These are phyloP conservation scores for Backusella tarrabulga DNA, from an alignment of 192 early-diverging fungal species.

Conservation along the genomic window DNA sequence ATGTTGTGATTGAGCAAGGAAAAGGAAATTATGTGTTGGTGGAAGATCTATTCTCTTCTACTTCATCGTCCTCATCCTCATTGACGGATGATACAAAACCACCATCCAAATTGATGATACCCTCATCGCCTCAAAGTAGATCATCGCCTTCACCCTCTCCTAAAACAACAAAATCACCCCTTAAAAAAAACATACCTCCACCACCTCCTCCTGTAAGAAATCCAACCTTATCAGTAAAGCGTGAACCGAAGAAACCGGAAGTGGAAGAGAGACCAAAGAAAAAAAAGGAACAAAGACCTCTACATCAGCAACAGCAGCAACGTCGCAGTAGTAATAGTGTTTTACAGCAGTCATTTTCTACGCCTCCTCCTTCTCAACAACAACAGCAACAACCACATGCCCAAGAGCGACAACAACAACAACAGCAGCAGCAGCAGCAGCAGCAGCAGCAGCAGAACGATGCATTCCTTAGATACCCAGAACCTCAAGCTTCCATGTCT, in stretches of 20 bases:
- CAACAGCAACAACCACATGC: not conserved
- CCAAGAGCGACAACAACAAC: not conserved
- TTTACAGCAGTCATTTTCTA: slow-evolving; percentile 6
- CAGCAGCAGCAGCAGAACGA: not conserved
- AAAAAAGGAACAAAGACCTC: not conserved
- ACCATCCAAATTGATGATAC: not conserved
- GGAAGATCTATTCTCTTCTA: slow-evolving; percentile 1
- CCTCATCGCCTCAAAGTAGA: not conserved
- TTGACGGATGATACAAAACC: not conserved
- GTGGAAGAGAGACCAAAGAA: too few species aligned
- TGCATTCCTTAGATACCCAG: slow-evolving; percentile 2
- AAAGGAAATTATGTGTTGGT: slow-evolving; percentile 16
- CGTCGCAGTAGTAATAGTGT: not conserved
- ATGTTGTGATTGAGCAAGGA: slow-evolving; percentile 21
- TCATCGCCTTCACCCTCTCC: not conserved
- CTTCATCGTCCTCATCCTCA: not conserved
- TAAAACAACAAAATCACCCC: not conserved
- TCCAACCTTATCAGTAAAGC: not conserved
- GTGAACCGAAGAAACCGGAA: not conserved
- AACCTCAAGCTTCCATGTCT: not conserved
- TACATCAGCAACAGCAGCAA: not conserved
- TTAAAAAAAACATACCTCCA: not conserved
- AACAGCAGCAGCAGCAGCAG: not conserved
- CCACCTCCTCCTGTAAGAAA: slow-evolving; percentile 7
- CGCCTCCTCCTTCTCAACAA: not conserved